Evolutionary conservation across 2,329 filamentous ascomycete species (phyloP), one percentile per base, ranked within the genome.

Genomic region (Talaromyces funiculosus): DNA sequence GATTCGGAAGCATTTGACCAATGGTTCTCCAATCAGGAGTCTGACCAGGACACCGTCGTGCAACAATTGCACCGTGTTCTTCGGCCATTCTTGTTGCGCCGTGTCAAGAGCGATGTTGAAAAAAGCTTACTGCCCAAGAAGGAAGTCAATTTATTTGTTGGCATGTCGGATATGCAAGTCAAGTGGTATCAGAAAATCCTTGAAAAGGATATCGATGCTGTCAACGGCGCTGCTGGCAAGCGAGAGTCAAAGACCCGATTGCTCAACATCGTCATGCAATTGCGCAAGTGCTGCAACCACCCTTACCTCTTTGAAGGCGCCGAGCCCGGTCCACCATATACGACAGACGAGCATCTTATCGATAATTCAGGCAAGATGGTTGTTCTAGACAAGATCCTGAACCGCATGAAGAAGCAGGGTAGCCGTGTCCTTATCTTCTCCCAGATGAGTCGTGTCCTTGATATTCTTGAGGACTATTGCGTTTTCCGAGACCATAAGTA

Each of bases 161-260:
- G 93, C 66, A 97, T 99, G 93, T 92, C 94, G 0, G 92, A 97
- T 61, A 99, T 99, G 94, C 94, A 99, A 74, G 85, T 97, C 67
- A 96, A 94, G 72, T 99, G 94, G 93, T 99, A 99, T 72, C 90
- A 96, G 75, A 97, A 97, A 79, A 99, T 99, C 67, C 81, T 99
- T 3, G 94, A 99, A 71, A 99, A 97, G 78, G 94, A 99, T 70
- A 99, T 99, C 64, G 94, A 99, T 74, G 94, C 94, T 14, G 93
- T 99, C 69, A 99, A 99, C 67, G 94, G 94, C 63, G 94, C 93
- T 31, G 91, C 89, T 64, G 94, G 94, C 55, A 99, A 97, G 78
- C 89, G 92, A 62, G 94, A 99, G 77, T 97, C 93, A 33, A 99
- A 99, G 80, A 99, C 94, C 1, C 87, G 94, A 65, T 84, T 99